Percentiles rank a stretch among this genome's conserved stretches.
Evolutionary conservation across 805 yeast species (phyloP).

Genomic region (Lipomyces sp.): DNA sequence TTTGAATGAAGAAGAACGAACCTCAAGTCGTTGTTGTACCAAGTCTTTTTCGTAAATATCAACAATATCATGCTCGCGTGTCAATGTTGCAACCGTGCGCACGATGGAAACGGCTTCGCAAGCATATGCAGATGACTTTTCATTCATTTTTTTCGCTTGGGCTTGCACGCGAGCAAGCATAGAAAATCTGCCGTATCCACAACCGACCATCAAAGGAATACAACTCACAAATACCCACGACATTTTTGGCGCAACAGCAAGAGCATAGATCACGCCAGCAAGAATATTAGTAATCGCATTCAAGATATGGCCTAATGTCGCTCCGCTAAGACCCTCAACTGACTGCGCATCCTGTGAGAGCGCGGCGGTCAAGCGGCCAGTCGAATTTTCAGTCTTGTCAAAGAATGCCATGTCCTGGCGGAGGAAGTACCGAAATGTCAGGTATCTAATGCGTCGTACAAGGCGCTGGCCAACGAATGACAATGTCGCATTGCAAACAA

Average conservation of each 20-base stretch:
- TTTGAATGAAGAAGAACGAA: slow-evolving; percentile 5
- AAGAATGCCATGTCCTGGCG: slow-evolving; percentile 35
- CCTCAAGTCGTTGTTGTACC: slow-evolving; percentile 3
- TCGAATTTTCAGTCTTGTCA: slow-evolving; percentile 32
- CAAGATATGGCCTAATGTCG: slow-evolving; percentile 36
- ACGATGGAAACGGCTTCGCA: slow-evolving; percentile 43
- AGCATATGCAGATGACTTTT: slow-evolving; percentile 42
- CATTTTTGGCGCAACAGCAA: slow-evolving; percentile 35
- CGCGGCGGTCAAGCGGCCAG: slow-evolving; percentile 33
- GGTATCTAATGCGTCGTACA: slow-evolving; percentile 31
- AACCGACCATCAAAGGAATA: too few species aligned
- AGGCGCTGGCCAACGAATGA: slow-evolving; percentile 26
- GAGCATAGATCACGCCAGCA: slow-evolving; percentile 42
- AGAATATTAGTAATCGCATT: slow-evolving; percentile 39
- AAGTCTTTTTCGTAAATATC: slow-evolving; percentile 31
- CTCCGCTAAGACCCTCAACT: slow-evolving; percentile 33
- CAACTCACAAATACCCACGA: slow-evolving; percentile 37
- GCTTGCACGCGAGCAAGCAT: slow-evolving; percentile 38
- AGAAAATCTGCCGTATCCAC: slow-evolving; percentile 41
- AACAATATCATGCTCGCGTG: slow-evolving; percentile 42
- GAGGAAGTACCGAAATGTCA: slow-evolving; percentile 30
- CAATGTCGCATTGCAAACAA: slow-evolving; percentile 7
- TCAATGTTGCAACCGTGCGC: slow-evolving; percentile 44
- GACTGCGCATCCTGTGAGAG: slow-evolving; percentile 35
- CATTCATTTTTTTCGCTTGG: slow-evolving; percentile 39